These are phyloP conservation scores for Nymphaea thermarum DNA, from an alignment of 164 flowering plant species.

Conservation along the genomic window DNA sequence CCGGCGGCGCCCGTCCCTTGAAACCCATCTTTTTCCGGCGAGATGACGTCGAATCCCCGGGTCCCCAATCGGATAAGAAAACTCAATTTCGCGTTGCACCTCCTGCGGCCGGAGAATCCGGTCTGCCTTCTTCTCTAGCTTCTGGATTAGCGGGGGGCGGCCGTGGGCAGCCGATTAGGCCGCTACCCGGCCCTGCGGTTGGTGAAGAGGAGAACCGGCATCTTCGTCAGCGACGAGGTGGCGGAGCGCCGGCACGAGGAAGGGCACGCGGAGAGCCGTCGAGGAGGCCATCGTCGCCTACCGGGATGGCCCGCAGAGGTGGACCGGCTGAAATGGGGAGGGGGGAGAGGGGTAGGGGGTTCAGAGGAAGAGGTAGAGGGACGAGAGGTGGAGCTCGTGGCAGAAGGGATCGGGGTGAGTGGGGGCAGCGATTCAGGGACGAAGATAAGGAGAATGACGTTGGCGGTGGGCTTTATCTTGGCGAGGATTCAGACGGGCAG, in stretches of 20 bases:
- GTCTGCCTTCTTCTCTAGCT: constrained; percentile 13
- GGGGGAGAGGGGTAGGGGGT: constrained; percentile 18
- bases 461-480: constrained; percentile 21
- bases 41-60: constrained; percentile 6
- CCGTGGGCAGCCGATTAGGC: constrained; percentile 35
- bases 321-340: constrained; percentile 13
- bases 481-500: constrained; percentile 51
- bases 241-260: neutral
- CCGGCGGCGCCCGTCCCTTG: constrained; percentile 7
- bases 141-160: constrained; percentile 34
- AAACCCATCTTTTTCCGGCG: constrained; percentile 30
- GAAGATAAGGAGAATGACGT: constrained; percentile 14
- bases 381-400: constrained; percentile 9
- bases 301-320: neutral
- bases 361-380: constrained; percentile 13
- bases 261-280: neutral
- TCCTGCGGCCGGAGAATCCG: neutral
- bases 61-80: neutral
- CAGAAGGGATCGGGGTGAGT: constrained; percentile 9
- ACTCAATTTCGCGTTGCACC: neutral
- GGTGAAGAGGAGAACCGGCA: constrained; percentile 50
- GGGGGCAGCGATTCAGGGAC: neutral
- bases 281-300: constrained; percentile 14
- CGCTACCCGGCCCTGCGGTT: constrained; percentile 6
- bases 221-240: constrained; percentile 10